Evolutionary conservation across 805 yeast genomes (phyloP), one percentile per base, ranked within the genome.

Genomic region (Saccharomycodes ludwigii): DNA sequence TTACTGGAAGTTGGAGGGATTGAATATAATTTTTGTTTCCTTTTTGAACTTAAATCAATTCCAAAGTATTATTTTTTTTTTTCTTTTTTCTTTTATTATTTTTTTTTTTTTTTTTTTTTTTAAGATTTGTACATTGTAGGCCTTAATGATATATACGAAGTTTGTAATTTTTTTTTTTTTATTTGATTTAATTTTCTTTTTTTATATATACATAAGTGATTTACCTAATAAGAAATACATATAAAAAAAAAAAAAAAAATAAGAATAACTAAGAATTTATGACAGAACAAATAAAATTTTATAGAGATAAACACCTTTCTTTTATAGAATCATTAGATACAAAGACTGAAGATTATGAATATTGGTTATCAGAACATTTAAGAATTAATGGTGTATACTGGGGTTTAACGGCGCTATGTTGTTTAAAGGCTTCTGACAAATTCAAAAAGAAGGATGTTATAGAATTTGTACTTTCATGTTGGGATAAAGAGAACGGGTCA

Each of bases 381-480:
- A 66, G 96, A 20, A 56, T 91, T 65, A 84, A 82, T 46, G 98
- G 97, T 2, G 65, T 91, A 1, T 91, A 91, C 52, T 91, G 99
- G 99, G 97, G 96, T 0, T 60, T 83, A 3, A 77, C 80, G 12
- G 84, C 95, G 0, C 54, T 86, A 20, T 68, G 69, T 30, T 54
- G 78, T 2, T 49, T 88, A 54, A 63, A 67, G 18, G 60, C 75
- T 3, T 55, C 65, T 21, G 68, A 68, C 10, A 68, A 73, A 1
- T 68, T 88, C 35, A 63, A 74, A n/a, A 61, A 64, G 32, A 56
- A 63, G 1, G 81, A 77, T 5, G 71, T 88, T 10, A 54, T 81
- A 2, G 55, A 61, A n/a, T 91, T 76, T 50, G 81, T 88, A 3
- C 33, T 71, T 43, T 57, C 65, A 10, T 88, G 97, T 49, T 74